These are phyloP conservation scores for Cercospora canescens DNA, from an alignment of 2,329 filamentous ascomycete species.

Conservation along the genomic window DNA sequence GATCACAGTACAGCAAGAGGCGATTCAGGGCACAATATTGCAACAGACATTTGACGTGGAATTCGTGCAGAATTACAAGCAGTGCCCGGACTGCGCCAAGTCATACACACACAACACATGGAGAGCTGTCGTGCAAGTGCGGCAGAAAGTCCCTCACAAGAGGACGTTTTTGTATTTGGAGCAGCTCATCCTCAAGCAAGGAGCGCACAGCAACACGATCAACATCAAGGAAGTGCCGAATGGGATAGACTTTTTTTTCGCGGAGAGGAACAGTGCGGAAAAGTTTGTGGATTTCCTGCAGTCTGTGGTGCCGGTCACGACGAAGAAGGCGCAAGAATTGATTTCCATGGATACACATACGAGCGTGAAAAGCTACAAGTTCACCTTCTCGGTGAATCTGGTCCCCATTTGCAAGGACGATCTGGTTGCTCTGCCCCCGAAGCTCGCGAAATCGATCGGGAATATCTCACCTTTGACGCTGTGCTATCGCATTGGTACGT, in stretches of 20 bases:
- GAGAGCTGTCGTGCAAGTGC: conserved; percentile 89
- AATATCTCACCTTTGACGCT: conserved; percentile 86
- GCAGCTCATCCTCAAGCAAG: conserved; percentile 93
- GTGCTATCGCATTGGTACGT: conserved; percentile 85
- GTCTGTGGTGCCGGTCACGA: conserved; percentile 74
- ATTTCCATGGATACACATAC: conserved; percentile 94
- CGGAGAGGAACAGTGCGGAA: conserved; percentile 84
- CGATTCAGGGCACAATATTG: conserved; percentile 66
- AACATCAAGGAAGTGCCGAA: conserved; percentile 98
- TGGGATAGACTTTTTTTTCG: conserved; percentile 94
- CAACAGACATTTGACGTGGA: conserved; percentile 96
- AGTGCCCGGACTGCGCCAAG: conserved; percentile 93
- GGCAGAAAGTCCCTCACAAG: conserved; percentile 97
- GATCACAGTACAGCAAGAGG: conserved; percentile 82
- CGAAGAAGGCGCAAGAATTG: conserved; percentile 86
- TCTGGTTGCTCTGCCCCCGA: conserved; percentile 87
- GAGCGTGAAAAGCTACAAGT: conserved; percentile 89
- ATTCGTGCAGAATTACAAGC: conserved; percentile 85
- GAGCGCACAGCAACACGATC: conserved; percentile 86
- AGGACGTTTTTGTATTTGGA: conserved; percentile 81
- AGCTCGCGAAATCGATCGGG: conserved; percentile 80
- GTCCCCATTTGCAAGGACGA: conserved; percentile 98
- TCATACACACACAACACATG: conserved; percentile 96
- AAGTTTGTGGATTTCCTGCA: conserved; percentile 89
- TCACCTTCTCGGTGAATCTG: conserved; percentile 83